Evolutionary conservation across 768 basidiomycete genomes (phyloP).

Genomic region (Ramaria sp.): DNA sequence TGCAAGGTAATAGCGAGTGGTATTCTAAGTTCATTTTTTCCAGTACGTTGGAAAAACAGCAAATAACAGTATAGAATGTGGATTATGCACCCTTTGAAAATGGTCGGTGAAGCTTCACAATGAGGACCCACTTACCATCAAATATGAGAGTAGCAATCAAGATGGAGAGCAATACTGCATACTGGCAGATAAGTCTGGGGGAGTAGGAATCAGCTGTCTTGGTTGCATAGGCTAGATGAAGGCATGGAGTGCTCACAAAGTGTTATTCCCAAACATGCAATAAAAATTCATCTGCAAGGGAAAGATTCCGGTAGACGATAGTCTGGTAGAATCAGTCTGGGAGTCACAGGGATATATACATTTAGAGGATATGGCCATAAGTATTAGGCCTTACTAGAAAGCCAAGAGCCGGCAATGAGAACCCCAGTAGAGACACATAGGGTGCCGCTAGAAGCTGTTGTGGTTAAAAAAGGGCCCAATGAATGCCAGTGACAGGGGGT

Average conservation of each 20-base stretch:
- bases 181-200: not conserved
- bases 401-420: not conserved
- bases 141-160: not conserved
- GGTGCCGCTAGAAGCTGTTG: not conserved
- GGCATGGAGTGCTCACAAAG: not conserved
- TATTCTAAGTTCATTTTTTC: not conserved
- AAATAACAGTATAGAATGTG: not conserved
- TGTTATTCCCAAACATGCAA: not conserved
- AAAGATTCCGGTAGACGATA: too few species aligned
- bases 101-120: not conserved
- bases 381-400: not conserved
- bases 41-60: not conserved
- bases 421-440: not conserved
- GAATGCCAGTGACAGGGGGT: not conserved
- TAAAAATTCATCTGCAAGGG: not conserved
- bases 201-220: not conserved
- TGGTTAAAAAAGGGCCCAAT: not conserved
- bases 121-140: not conserved
- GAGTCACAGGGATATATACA: too few species aligned
- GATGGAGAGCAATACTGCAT: not conserved
- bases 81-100: not conserved
- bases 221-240: not conserved
- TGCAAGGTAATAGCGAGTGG: not conserved
- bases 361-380: too few species aligned
- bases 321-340: too few species aligned